Evolutionary conservation across 2,329 filamentous ascomycete genomes (phyloP), one percentile per base, ranked within the genome.

Genomic region (Aureobasidium sp.): DNA sequence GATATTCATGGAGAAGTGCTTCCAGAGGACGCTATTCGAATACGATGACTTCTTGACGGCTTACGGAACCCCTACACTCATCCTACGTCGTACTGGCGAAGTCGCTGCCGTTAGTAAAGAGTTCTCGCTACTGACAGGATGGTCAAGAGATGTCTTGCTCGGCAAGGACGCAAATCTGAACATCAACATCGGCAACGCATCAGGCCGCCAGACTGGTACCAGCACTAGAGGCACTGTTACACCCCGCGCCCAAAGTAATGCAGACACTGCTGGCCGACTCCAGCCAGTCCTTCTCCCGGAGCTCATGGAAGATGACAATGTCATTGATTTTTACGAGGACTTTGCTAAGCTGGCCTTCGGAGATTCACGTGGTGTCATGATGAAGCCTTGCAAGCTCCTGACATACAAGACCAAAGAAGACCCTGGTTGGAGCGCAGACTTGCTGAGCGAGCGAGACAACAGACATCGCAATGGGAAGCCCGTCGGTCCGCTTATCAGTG

Each of bases 1-100:
- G 30, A 86, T 99, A 27, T 97, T 97, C 73, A 96, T 96, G 89
- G 94, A 99, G 74, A 96, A 96, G 76, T 95, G 90, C 69, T 91
- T 97, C 71, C 94, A 99, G 74, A 85, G 94, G 41, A 95, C 91
- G 0, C 80, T 97, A 11, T 91, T 91, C 70, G 91, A 96, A 72
- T 95, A 96, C 69, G 91, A 97, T 71, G 91, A 96, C 66, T 94
- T 95, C 67, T 89, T 97, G 78, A 86, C 90, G 62, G 86, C 91
- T 65, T 91, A 88, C 64, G 91, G 91, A 42, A 95, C 91, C 4
- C 94, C 94, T 0, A 96, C 92, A 0, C 86, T 99, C 62, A 90
- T 97, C 30, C 95, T 91, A 70, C 86, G 94, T 52, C 86, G 94
- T 52, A 96, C 92, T 0, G 94, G 94, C 55, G 94, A 97, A 73